These are phyloP conservation scores for Coniferiporia sulphurascens DNA, from an alignment of 1,284 basidiomycete species.

Conservation along the genomic window DNA sequence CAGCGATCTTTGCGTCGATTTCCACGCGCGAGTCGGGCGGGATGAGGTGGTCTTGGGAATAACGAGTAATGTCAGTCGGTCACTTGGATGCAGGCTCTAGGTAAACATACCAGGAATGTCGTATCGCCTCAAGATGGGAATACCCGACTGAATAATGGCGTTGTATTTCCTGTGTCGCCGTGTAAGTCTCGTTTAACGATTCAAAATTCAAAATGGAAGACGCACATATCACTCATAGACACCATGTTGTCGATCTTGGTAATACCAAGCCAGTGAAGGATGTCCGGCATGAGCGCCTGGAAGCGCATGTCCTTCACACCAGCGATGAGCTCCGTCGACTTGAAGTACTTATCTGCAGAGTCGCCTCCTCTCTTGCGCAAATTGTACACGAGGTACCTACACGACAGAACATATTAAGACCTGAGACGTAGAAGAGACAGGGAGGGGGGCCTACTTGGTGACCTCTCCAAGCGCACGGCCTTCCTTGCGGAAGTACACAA, in stretches of 20 bases:
- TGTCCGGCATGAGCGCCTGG: slow-evolving; percentile 95
- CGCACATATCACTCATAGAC: slow-evolving; percentile 63
- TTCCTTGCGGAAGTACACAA: slow-evolving; percentile 95
- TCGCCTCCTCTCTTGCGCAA: slow-evolving; percentile 93
- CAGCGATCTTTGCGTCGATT: slow-evolving; percentile 91
- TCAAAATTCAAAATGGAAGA: slow-evolving; percentile 13
- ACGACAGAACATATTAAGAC: background rate
- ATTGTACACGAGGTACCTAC: slow-evolving; percentile 87
- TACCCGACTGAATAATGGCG: slow-evolving; percentile 85
- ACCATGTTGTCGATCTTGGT: slow-evolving; percentile 44
- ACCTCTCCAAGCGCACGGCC: slow-evolving; percentile 91
- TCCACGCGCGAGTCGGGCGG: slow-evolving; percentile 92
- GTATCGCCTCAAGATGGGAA: slow-evolving; percentile 78
- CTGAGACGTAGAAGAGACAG: background rate
- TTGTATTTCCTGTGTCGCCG: slow-evolving; percentile 79
- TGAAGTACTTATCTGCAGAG: slow-evolving; percentile 90
- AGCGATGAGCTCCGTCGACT: slow-evolving; percentile 88
- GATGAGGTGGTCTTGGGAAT: slow-evolving; percentile 62
- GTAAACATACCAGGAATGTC: slow-evolving; percentile 68
- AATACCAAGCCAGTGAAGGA: slow-evolving; percentile 92
- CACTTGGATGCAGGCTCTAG: background rate
- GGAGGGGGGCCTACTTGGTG: slow-evolving; percentile 56
- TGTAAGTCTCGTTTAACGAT: background rate
- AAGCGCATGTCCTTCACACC: slow-evolving; percentile 96
- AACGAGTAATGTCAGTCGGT: slow-evolving; percentile 5